Base-by-base conservation (phyloP, 1,139 yeast genomes). In the Suhomyces wounanorum region DNA sequence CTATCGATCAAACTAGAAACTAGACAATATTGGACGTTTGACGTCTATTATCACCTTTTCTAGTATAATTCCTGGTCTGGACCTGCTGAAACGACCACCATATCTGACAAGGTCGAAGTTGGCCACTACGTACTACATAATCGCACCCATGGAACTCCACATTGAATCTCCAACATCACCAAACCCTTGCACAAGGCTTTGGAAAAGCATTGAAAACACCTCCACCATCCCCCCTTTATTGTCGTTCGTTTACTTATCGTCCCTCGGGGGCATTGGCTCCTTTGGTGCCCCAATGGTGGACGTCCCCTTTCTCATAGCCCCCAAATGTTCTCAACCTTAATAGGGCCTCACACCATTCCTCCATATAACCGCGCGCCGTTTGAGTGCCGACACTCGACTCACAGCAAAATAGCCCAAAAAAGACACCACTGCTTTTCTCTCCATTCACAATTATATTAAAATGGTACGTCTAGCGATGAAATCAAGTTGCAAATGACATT, bases 391-490 rank as follows among this genome's bases (percentile, higher is more conserved):
- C 37, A 28, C 50, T 43, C 50, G 46, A 44, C 50, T 47, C 50
- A 39, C 46, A 52, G 54, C 54, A 47, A 49, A 52, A 47, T 44
- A 46, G 35, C 37, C 43, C 43, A 47, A 52, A 50, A 49, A 52
- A 47, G 52, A 50, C 50, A 46, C 50, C 50, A 30, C 38, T 36
- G 28, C 46, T 43, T 47, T 50, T 45, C 44, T 44, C 45, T 17
- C 33, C 43, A 37, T 39, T 30, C 23, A 38, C 35, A 44, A 23
- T 17, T 36, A 40, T 25, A 43, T 33, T 28, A 43, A 50, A 40
- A 50, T 50, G 52, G 52, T 50, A 50, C n/a, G 52, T 50, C 16
- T 9, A 10, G 21, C n/a, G 26, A 16, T 23, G 30, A 30, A 8
- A 25, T 39, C 36, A 16, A 25, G 28, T 40, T 23, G 14, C 18